Evolutionary conservation across 177 flowering plant genomes (phyloP), one percentile per base, ranked within the genome.

Genomic region (Tripterygium wilfordii): DNA sequence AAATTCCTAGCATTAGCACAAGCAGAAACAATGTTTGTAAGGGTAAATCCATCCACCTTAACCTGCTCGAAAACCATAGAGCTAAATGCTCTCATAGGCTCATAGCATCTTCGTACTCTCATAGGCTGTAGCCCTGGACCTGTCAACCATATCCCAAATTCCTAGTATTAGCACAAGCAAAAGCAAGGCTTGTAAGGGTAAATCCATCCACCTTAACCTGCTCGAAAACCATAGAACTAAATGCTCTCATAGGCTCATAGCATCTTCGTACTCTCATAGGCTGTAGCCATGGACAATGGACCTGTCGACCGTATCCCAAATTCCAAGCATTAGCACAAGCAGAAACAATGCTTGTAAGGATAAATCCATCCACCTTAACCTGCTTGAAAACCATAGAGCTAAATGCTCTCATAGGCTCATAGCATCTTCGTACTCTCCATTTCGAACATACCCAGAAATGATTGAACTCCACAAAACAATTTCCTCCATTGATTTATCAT

Each of bases 281-380:
- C n/a, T 13, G n/a, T 25, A n/a, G n/a, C n/a, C n/a, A n/a, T n/a
- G n/a, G n/a, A n/a, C n/a, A n/a, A n/a, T n/a, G n/a, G n/a, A n/a
- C n/a, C 38, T 69, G 82, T 84, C 48, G 59, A 67, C 85, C 92
- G 45, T 75, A 70, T 43, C 61, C 79, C 53, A 82, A 49, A 32
- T 59, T 49, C 44, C 82, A 82, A 42, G 57, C 42, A 62, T 46
- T 61, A 18, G 89, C 75, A 63, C 85, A 78, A 14, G 80, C 82
- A 18, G 78, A 68, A 40, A 75, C 42, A 49, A 80, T 45, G 56
- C 77, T 85, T 19, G 92, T 70, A 20, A 82, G 53, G 18, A 78
- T 78, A 41, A 61, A 75, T 35, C 38, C 43, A 42, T 78, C 77
- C 45, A 77, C 64, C 17, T 54, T 42, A 54, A 65, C 18, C 10